Evolutionary conservation across 306 rosid genomes (phyloP).

Genomic region (Styphnolobium japonicum): DNA sequence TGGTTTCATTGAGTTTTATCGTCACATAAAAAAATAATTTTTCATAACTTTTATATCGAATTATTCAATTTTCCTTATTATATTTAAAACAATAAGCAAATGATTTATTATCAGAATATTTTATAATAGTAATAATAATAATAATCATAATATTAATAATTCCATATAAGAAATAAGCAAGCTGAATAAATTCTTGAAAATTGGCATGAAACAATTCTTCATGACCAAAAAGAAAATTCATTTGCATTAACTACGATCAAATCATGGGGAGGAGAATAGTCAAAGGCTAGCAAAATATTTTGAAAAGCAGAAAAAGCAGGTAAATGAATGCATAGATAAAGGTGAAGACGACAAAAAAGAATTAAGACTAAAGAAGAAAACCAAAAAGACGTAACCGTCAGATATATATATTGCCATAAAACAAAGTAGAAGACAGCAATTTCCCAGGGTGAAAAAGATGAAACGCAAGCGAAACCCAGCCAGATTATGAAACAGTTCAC

Average conservation of each 20-base stretch:
- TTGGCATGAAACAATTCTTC: background rate
- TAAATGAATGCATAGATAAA: background rate
- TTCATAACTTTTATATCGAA: background rate
- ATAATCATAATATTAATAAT: no score
- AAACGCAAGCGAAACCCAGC: no score
- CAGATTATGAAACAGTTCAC: no score
- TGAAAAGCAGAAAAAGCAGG: background rate
- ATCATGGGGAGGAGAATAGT: background rate
- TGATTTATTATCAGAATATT: background rate
- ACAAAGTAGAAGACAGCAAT: background rate
- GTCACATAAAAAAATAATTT: no score
- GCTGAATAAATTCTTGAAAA: background rate
- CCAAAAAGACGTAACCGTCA: no score
- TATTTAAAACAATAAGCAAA: background rate
- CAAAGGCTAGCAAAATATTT: background rate
- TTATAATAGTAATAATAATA: background rate
- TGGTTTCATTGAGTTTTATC: background rate
- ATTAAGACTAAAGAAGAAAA: no score
- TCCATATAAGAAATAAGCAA: no score
- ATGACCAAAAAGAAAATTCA: background rate
- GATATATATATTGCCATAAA: no score
- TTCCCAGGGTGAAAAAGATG: background rate
- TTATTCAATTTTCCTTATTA: background rate
- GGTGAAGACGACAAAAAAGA: background rate
- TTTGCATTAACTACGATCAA: background rate